Evolutionary conservation across 352 stramenopile species (phyloP).

Genomic region (Phytophthora quininea): DNA sequence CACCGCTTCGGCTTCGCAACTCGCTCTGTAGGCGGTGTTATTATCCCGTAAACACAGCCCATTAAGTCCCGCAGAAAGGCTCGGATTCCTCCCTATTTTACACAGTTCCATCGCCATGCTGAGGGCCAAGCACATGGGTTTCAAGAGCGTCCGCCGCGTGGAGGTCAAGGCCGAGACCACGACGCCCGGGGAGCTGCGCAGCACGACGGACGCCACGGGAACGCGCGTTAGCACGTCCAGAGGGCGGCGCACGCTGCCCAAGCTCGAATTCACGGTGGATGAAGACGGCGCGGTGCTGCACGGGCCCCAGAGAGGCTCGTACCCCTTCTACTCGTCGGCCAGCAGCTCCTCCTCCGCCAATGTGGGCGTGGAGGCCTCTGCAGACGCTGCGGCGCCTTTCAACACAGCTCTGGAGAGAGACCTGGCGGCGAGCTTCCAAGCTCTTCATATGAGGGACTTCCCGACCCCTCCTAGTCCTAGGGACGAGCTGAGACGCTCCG

Average conservation of each 20-base stretch:
- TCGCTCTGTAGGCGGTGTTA: background rate
- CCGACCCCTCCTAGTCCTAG: constrained; percentile 18
- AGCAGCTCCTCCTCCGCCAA: constrained; percentile 9
- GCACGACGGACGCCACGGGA: constrained; percentile 67
- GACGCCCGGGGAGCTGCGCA: constrained; percentile 77
- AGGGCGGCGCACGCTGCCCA: constrained; percentile 73
- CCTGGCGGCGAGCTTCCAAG: constrained; percentile 56
- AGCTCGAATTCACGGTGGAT: constrained; percentile 87
- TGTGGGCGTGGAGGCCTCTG: constrained; percentile 4
- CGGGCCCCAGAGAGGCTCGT: constrained; percentile 68
- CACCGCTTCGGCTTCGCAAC: constrained; percentile 1
- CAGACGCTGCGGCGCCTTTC: constrained; percentile 24
- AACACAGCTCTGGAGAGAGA: constrained; percentile 42
- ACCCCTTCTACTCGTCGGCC: constrained; percentile 31
- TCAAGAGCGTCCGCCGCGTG: constrained; percentile 79
- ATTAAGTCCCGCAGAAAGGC: background rate
- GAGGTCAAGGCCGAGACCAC: constrained; percentile 90
- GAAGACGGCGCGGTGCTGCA: constrained; percentile 83
- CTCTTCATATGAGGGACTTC: constrained; percentile 64
- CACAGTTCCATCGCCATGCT: constrained; percentile 42
- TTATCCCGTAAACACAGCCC: too few relatives aligned
- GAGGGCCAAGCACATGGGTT: constrained; percentile 82
- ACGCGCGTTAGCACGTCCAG: constrained; percentile 64
- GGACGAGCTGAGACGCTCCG: constrained; percentile 1
- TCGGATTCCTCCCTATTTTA: background rate